These are phyloP conservation scores for Carex arenaria DNA, from an alignment of 202 grass and related monocot genomes.

Conservation along the genomic window DNA sequence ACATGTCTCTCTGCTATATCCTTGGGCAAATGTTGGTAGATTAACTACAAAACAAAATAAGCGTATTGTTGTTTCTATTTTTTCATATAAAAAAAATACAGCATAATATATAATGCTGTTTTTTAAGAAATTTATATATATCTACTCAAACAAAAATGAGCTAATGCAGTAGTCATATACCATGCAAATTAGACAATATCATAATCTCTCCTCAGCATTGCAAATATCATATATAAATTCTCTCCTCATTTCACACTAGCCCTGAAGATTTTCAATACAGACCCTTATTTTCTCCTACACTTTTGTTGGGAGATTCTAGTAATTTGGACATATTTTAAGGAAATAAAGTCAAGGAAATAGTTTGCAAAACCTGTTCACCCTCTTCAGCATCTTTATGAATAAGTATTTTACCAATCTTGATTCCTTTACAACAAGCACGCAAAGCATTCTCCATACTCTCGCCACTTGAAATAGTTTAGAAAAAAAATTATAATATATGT, in stretches of 20 bases:
- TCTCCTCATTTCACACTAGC: neutral
- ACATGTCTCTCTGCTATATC: conserved; percentile 90
- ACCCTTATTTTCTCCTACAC: neutral
- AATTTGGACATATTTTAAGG: neutral
- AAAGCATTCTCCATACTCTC: conserved; percentile 98
- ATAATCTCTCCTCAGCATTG: neutral
- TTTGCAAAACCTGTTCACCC: conserved; percentile 71
- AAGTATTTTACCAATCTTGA: conserved; percentile 99
- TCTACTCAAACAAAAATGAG: conserved; percentile 27
- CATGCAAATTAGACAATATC: neutral
- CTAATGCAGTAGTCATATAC: neutral
- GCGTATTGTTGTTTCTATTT: too few species aligned
- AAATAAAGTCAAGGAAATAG: neutral
- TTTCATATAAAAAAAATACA: too few species aligned
- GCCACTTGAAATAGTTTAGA: conserved; percentile 43
- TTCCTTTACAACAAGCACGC: conserved; percentile 96
- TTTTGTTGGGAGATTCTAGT: neutral
- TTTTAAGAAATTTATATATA: neutral
- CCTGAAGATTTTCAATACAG: neutral
- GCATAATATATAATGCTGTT: too few species aligned
- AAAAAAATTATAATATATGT: neutral
- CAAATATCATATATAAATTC: neutral
- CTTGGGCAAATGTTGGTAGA: conserved; percentile 95
- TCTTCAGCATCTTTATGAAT: conserved; percentile 90
- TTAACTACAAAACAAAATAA: conserved; percentile 59